Conservation (phyloP, 805 yeast genomes). For the Nakazawaea populi region DNA sequence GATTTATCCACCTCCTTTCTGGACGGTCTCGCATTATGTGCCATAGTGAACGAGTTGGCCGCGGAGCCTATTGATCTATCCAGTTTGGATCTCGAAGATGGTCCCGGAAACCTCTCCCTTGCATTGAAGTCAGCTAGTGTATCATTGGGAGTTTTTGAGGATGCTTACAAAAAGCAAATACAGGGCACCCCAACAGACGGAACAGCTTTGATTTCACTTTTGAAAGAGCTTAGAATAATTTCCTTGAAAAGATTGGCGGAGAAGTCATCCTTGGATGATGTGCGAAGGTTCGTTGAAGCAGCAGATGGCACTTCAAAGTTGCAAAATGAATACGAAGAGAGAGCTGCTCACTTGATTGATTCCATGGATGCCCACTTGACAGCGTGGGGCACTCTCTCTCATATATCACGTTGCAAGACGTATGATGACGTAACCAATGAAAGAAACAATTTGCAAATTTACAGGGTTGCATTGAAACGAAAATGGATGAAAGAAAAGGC, state of each 20-base stretch:
- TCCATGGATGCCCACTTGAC: constrained; percentile 15
- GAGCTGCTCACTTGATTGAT: constrained; percentile 21
- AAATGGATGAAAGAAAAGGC: constrained; percentile 31
- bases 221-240: not conserved
- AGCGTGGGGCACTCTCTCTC: constrained; percentile 19
- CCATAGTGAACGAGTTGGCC: not conserved
- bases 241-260: constrained; percentile 19
- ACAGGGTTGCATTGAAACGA: constrained; percentile 24
- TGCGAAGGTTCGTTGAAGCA: constrained; percentile 29
- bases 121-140: not conserved
- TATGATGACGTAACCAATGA: constrained; percentile 22
- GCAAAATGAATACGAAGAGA: constrained; percentile 25
- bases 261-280: constrained; percentile 11
- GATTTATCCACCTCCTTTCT: constrained; percentile 12
- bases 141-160: not conserved
- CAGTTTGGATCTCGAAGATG: not conserved
- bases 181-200: not conserved
- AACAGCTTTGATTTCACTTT: not conserved
- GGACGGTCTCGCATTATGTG: constrained; percentile 10
- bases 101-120: not conserved
- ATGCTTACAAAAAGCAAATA: not conserved
- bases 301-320: constrained; percentile 22
- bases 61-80: not conserved
- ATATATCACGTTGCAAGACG: constrained; percentile 16
- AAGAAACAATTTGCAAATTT: constrained; percentile 19